Base-by-base conservation (phyloP, 1,284 basidiomycete genomes). In the Pyrrhoderma noxium region DNA sequence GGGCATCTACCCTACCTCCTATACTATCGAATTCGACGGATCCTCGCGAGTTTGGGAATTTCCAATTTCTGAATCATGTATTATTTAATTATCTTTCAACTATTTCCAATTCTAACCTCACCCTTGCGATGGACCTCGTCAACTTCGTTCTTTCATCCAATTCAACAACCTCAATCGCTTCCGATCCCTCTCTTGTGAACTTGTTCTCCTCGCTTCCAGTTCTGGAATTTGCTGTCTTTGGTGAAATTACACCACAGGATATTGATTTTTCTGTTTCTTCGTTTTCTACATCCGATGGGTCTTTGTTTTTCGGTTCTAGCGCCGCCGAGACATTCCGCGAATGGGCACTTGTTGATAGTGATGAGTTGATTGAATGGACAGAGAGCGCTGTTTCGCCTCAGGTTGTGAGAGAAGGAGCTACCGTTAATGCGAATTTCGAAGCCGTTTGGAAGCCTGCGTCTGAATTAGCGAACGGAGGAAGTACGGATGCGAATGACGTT, bases 181-280 rank as follows among this genome's bases (percentile, higher is more conserved):
- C 65, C n/a, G 64, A 62, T 23, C 60, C 66, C 36, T 69, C 73
- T 3, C 64, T 79, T 8, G 70, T 65, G 47, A 59, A 65, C 42
- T 67, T 70, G 4, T 57, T 80, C 23, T 57, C 68, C n/a, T 61
- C 65, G 2, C 65, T 83, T 40, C 82, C 80, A 8, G 54, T 65
- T 1, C 59, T 85, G 38, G 81, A 83, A 61, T 77, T 82, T 5
- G 79, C 79, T 2, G 60, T 83, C 18, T 82, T 83, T 60, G 82
- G 81, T 8, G 67, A 70, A 4, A 62, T 84, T 25, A 61, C 62
- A 18, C 69, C 74, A 16, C 58, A 69, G 4, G 80, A 83, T 59
- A 60, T 81, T 18, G 58, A 59, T 37, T 70, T 64, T 39, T 70
- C 71, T 9, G 64, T 73, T n/a, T 77, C 80, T 18, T 73, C 77